Evolutionary conservation across 2,329 filamentous ascomycete genomes (phyloP).

Genomic region (Claviceps digitariae): DNA sequence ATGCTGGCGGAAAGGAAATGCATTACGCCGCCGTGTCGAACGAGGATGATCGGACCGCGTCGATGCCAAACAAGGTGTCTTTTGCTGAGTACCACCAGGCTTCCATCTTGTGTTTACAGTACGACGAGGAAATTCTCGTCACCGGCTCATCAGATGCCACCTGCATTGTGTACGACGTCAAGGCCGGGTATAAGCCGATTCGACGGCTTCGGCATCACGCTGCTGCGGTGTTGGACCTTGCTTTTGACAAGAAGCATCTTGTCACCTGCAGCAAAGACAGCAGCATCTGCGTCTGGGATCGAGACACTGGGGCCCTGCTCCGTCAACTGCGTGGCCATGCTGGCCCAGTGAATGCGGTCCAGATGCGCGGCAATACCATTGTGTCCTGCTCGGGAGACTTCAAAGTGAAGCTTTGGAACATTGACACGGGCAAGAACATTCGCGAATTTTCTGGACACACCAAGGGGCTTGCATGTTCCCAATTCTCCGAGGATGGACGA

Average conservation of each 20-base stretch:
- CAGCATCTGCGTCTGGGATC: conserved; percentile 89
- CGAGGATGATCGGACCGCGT: conserved; percentile 30
- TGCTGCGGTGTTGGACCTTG: conserved; percentile 84
- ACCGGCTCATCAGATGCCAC: conserved; percentile 88
- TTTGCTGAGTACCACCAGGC: conserved; percentile 66
- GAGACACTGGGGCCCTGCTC: conserved; percentile 59
- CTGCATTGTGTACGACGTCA: conserved; percentile 83
- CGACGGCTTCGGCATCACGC: conserved; percentile 65
- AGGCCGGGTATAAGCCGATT: conserved; percentile 64
- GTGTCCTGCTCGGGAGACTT: conserved; percentile 93
- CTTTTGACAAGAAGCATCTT: conserved; percentile 83
- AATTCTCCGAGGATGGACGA: conserved; percentile 90
- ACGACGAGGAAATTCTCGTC: conserved; percentile 82
- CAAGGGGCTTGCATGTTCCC: conserved; percentile 86
- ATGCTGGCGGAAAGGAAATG: conserved; percentile 34
- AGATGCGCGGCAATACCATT: conserved; percentile 82
- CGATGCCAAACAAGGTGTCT: conserved; percentile 39
- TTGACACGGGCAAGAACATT: conserved; percentile 74
- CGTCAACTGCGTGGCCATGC: conserved; percentile 73
- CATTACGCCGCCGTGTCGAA: conserved; percentile 44
- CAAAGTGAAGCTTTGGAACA: conserved; percentile 88
- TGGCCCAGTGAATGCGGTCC: conserved; percentile 91
- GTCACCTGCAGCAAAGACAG: conserved; percentile 95
- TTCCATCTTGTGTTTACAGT: conserved; percentile 89
- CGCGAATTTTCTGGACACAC: conserved; percentile 85